Base-by-base conservation (phyloP, 345 rosid genomes). In the Pugionium dolabratum region DNA sequence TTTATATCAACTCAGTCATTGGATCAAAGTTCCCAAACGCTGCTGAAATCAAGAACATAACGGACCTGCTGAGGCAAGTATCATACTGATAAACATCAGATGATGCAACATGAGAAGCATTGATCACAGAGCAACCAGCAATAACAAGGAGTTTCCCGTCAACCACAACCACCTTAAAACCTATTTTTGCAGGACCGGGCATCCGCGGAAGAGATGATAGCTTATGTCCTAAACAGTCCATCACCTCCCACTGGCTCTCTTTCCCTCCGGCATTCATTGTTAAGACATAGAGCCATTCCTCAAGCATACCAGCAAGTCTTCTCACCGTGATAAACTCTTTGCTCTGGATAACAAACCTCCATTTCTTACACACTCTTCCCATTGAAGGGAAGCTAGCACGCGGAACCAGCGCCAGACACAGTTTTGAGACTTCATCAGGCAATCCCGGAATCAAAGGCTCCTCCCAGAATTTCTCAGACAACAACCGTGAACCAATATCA, bases 361-460 rank as follows among this genome's bases (percentile, higher is more conserved):
- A 94, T 72, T 77, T 88, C 85, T 79, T 88, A 79, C 88, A 85
- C 32, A 90, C 95, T 56, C 83, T 71, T 42, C 92, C 97, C 89
- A 90, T 76, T 7, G 90, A 64, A 25, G 89, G 91, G 75, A 90
- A 75, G 68, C 69, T 59, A 6, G 78, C 43, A 58, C 95, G 91
- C 47, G 97, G 96, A 71, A 90, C 87, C 51, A 88, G 91, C 8
- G 99, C 89, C 9, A 94, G 82, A 73, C 97, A 88, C 28, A 44
- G 72, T 78, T 86, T 88, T 1, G 97, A 86, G 49, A 94, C 95
- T 34, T 94, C 99, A 80, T 90, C 97, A 7, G 96, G 80, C 72
- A 94, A 76, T 54, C 99, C 97, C 0, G 97, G 97, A 40, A 94
- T 74, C 68, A 94, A 71, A 34, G 81, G 79, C 46, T 70, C 63